Evolutionary conservation across 192 early-diverging fungal genomes (phyloP), one percentile per base, ranked within the genome.

Genomic region (Rhizophlyctis rosea): DNA sequence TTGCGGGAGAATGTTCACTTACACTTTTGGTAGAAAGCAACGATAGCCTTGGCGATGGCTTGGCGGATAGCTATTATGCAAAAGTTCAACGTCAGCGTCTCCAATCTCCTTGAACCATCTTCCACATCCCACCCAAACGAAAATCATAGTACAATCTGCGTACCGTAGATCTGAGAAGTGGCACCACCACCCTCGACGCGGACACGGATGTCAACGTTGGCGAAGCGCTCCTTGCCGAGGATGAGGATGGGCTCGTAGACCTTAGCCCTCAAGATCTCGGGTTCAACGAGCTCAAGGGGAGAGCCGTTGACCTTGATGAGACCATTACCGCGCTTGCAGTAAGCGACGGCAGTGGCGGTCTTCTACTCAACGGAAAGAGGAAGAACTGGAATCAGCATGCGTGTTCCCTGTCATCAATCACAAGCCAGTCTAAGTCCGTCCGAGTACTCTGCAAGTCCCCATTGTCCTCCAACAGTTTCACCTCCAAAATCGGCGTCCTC

Each of bases 11-110:
- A n/a, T n/a, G n/a, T 49, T 39, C n/a, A 79, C 66, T 62, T 68
- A 84, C 82, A 98, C 89, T 98, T 98, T 78, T 97, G 95, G 88
- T 95, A 95, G 86, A 88, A 98, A 54, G 96, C 95, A 74, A 98
- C 96, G 69, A 98, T 88, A 54, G 91, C 88, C 92, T 98, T 98
- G 79, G 96, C 95, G 74, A 98, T 87, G 57, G 96, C 93, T 84
- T 98, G 96, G 70, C 96, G 91, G 82, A 98, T 94, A 71, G 91
- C 79, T 75, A 49, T n/a, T 18, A 27, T 34, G 7, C 3, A 67
- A 32, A 68, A 54, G 29, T 7, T 57, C n/a, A 27, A 49, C 48
- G 16, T 60, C 18, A 60, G 30, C 30, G 18, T n/a, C n/a, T n/a
- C n/a, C n/a, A n/a, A n/a, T n/a, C n/a, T n/a, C n/a, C n/a, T n/a